phyloP scores from a whole-genome alignment of 306 rosid genomes.

The Malus orientalis region DNA sequence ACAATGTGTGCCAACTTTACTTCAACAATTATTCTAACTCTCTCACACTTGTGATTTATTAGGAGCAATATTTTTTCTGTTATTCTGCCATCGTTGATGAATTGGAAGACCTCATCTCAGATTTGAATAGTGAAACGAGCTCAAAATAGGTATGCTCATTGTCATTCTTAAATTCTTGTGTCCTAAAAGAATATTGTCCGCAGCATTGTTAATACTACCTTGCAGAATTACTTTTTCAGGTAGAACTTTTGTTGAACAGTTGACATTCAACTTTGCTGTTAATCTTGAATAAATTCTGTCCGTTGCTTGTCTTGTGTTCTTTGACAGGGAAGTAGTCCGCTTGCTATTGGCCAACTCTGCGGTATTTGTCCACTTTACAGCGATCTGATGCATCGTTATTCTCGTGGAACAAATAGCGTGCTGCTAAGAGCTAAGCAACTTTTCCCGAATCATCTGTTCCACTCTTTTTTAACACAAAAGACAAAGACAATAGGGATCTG shows the following conservation, averaged over 20 bases:
- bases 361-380: neutral
- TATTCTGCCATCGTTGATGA: slow-evolving; percentile 53
- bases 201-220: neutral
- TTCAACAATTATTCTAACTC: neutral
- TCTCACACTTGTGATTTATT: neutral
- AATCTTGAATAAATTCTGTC: neutral
- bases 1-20: neutral
- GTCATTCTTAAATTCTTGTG: neutral
- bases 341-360: neutral
- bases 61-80: slow-evolving; percentile 57
- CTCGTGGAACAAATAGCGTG: neutral
- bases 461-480: neutral
- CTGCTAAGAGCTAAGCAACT: neutral
- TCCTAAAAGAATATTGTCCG: slow-evolving; percentile 3
- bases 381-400: neutral
- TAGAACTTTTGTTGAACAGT: neutral
- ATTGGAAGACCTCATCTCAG: slow-evolving; percentile 62
- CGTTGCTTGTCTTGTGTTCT: neutral
- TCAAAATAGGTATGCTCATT: slow-evolving; percentile 19
- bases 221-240: neutral
- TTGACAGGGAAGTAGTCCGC: neutral
- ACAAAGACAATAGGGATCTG: neutral
- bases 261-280: neutral
- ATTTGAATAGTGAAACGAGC: slow-evolving; percentile 20
- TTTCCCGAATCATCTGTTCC: neutral